These are phyloP conservation scores for Rhodotorula babjevae DNA, from an alignment of 768 basidiomycete genomes.

Conservation along the genomic window DNA sequence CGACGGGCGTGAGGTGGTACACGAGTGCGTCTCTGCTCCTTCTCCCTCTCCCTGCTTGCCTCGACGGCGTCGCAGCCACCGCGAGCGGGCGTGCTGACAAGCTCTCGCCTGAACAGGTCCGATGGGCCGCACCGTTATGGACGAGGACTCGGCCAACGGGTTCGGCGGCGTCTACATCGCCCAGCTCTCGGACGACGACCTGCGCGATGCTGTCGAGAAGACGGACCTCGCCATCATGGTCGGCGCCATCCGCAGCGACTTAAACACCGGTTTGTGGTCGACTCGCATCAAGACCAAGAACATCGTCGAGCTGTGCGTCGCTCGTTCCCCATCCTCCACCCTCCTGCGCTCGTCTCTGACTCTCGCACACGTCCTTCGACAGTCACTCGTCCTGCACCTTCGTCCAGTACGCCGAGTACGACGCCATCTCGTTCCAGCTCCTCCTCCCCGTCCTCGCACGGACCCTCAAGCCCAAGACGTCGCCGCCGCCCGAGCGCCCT, in stretches of 20 bases:
- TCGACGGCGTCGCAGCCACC: too few relatives aligned
- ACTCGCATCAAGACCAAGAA: conserved; percentile 32
- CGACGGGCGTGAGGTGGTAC: conserved; percentile 55
- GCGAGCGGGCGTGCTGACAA: neutral
- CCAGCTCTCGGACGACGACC: conserved; percentile 59
- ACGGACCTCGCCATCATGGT: conserved; percentile 68
- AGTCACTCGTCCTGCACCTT: conserved; percentile 68
- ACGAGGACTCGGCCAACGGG: conserved; percentile 60
- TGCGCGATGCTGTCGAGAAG: conserved; percentile 67
- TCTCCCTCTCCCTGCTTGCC: neutral
- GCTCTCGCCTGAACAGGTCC: conserved; percentile 12
- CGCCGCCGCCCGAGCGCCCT: conserved; percentile 6
- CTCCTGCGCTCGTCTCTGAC: fast-evolving
- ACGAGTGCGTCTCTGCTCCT: conserved; percentile 4
- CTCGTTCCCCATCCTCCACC: neutral
- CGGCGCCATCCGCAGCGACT: conserved; percentile 56
- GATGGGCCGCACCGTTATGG: conserved; percentile 62
- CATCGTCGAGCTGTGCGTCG: conserved; percentile 32
- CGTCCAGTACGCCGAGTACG: conserved; percentile 42
- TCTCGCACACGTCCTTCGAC: neutral
- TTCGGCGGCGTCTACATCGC: conserved; percentile 79
- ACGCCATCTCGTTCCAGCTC: conserved; percentile 42
- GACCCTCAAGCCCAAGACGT: conserved; percentile 21
- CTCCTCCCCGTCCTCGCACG: conserved; percentile 43
- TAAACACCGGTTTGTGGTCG: conserved; percentile 83